phyloP scores from a whole-genome alignment of 2,329 filamentous ascomycete species.

The Ceratocystis variospora region DNA sequence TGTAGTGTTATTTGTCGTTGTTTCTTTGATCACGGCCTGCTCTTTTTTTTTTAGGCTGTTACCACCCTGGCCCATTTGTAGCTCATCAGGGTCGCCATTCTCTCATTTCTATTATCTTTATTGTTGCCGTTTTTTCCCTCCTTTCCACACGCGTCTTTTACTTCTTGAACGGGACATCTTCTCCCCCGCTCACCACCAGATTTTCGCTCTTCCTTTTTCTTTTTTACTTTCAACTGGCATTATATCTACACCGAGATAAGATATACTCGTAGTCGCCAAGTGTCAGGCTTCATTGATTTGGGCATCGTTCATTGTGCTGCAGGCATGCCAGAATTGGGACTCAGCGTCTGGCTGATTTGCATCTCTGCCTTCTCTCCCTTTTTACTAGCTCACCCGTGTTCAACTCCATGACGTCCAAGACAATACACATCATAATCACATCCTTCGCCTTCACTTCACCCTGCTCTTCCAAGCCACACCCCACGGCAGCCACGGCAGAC shows the following conservation, averaged over 20 bases:
- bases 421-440: not conserved
- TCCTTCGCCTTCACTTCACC: not conserved
- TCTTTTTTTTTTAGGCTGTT: not conserved
- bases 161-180: not conserved
- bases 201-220: not conserved
- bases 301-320: not conserved
- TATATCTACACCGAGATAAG: not conserved
- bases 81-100: not conserved
- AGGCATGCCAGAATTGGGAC: not conserved
- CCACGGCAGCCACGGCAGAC: not conserved
- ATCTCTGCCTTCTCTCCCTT: not conserved
- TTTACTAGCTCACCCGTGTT: not conserved
- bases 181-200: not conserved
- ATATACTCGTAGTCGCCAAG: not conserved
- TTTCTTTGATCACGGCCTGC: not conserved
- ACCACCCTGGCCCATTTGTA: not conserved
- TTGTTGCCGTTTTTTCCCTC: not conserved
- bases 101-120: not conserved
- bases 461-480: not conserved
- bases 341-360: not conserved
- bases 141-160: not conserved
- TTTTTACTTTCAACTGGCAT: not conserved
- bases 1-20: not conserved
- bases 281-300: not conserved
- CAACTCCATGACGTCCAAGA: not conserved